Evolutionary conservation across 306 rosid species (phyloP).

Genomic region (Quercus ilex): DNA sequence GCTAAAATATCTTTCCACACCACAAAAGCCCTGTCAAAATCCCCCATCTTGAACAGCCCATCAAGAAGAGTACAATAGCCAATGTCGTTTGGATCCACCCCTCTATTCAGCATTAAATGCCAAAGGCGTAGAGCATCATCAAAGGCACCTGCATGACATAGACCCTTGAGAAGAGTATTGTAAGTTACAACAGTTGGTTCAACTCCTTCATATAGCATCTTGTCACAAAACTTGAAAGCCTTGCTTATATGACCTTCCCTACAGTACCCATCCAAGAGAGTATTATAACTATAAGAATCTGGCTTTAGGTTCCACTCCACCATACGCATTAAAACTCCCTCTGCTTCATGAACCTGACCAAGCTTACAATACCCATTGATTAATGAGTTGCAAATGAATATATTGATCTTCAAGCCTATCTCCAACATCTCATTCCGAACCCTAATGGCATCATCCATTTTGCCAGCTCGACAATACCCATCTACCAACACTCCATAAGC

Average conservation of each 20-base stretch:
- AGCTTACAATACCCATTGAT: constrained; percentile 71
- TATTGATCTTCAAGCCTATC: constrained; percentile 57
- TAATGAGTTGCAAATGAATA: constrained; percentile 69
- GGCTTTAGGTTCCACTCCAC: constrained; percentile 50
- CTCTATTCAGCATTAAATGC: constrained; percentile 53
- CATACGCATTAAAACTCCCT: constrained; percentile 43
- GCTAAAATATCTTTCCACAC: constrained; percentile 69
- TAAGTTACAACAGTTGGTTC: constrained; percentile 59
- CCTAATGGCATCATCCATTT: constrained; percentile 73
- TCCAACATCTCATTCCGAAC: constrained; percentile 56
- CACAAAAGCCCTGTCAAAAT: constrained; percentile 43
- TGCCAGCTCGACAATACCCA: constrained; percentile 65
- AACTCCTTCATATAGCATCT: constrained; percentile 56
- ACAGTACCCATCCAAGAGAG: constrained; percentile 44
- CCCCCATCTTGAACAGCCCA: constrained; percentile 63
- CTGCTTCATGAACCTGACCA: constrained; percentile 45
- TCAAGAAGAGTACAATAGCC: constrained; percentile 75
- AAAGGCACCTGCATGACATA: constrained; percentile 40
- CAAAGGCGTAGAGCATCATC: constrained; percentile 60
- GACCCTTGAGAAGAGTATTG: constrained; percentile 69
- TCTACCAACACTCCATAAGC: constrained; percentile 63
- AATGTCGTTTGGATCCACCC: constrained; percentile 61
- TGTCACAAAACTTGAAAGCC: constrained; percentile 54
- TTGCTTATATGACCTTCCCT: constrained; percentile 23
- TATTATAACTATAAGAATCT: constrained; percentile 45